Conservation (phyloP, 768 basidiomycete genomes). For the Rhizopogon sp. region DNA sequence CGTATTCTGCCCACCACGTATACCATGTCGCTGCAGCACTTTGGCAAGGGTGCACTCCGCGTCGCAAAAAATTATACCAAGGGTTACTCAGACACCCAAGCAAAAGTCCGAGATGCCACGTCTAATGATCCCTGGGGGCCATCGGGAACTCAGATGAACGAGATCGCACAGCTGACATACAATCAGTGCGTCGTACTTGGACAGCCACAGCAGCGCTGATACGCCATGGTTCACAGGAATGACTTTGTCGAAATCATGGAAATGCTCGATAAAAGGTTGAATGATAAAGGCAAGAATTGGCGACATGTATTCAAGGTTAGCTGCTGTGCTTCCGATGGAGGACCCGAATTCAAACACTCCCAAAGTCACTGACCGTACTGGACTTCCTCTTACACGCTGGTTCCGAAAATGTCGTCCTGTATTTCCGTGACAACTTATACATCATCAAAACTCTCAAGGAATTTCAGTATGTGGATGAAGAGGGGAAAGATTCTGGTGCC, state of each 20-base stretch:
- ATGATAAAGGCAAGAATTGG: conserved; percentile 99
- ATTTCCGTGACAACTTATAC: conserved; percentile 96
- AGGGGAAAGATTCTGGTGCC: conserved; percentile 93
- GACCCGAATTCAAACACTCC: neutral
- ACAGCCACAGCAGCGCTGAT: too few relatives aligned
- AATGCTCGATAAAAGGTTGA: conserved; percentile 96
- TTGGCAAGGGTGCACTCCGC: conserved; percentile 80
- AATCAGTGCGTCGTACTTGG: conserved; percentile 66
- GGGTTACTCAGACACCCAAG: conserved; percentile 91
- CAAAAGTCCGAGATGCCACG: conserved; percentile 93
- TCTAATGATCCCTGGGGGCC: conserved; percentile 99
- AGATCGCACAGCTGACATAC: conserved; percentile 93
- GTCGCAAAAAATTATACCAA: conserved; percentile 95
- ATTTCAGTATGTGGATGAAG: conserved; percentile 94
- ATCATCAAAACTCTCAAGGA: conserved; percentile 98
- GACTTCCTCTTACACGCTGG: conserved; percentile 96
- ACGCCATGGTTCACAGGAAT: conserved; percentile 40
- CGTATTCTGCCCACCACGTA: too few relatives aligned
- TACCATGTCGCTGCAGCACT: conserved; percentile 59
- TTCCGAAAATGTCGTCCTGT: conserved; percentile 96
- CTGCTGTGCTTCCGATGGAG: neutral
- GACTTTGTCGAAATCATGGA: conserved; percentile 99
- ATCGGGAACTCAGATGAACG: conserved; percentile 97
- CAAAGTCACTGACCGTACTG: conserved; percentile 81
- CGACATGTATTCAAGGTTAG: conserved; percentile 95